A percentile compares a stretch with the other conserved stretches of the same genome.
Conservation (phyloP, 2,329 filamentous ascomycete genomes). For the Domatiomyces catenatus region DNA sequence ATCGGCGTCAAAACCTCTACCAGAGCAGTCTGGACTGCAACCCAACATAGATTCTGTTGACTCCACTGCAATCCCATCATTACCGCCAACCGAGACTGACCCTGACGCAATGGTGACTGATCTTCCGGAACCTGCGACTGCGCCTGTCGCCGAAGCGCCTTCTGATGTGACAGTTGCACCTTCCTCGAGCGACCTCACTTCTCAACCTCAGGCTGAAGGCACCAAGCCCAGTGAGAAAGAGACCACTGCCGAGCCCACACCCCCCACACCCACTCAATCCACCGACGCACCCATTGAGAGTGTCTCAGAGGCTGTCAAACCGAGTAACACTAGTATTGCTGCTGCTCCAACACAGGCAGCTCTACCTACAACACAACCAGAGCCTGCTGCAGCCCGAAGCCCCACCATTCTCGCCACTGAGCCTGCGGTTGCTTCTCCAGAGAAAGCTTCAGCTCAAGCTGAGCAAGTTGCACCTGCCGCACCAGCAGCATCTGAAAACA, state of each 20-base stretch:
- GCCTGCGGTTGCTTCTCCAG: not conserved
- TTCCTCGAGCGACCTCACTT: constrained; percentile 13
- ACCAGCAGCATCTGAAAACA: constrained; percentile 23
- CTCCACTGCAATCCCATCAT: constrained; percentile 12
- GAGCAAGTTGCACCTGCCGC: constrained; percentile 6
- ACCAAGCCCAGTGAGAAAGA: constrained; percentile 18
- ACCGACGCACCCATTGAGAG: not conserved
- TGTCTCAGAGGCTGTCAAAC: constrained; percentile 1
- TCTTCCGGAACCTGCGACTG: constrained; percentile 3
- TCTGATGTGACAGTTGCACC: constrained; percentile 18
- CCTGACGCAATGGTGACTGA: constrained; percentile 8
- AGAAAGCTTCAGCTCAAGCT: not conserved
- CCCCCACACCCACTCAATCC: not conserved
- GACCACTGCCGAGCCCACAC: constrained; percentile 4
- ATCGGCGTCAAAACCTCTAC: not conserved
- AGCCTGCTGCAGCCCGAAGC: constrained; percentile 14
- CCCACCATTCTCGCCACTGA: not conserved
- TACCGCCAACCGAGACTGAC: constrained; percentile 10
- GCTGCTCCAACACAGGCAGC: constrained; percentile 15
- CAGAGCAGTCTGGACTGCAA: not conserved
- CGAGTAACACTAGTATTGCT: constrained; percentile 9
- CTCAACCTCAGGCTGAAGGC: constrained; percentile 13
- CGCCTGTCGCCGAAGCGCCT: constrained; percentile 12
- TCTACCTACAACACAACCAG: constrained; percentile 20
- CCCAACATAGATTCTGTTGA: not conserved